Conservation (phyloP, 2,329 filamentous ascomycete species). For the Triangularia setosa region DNA sequence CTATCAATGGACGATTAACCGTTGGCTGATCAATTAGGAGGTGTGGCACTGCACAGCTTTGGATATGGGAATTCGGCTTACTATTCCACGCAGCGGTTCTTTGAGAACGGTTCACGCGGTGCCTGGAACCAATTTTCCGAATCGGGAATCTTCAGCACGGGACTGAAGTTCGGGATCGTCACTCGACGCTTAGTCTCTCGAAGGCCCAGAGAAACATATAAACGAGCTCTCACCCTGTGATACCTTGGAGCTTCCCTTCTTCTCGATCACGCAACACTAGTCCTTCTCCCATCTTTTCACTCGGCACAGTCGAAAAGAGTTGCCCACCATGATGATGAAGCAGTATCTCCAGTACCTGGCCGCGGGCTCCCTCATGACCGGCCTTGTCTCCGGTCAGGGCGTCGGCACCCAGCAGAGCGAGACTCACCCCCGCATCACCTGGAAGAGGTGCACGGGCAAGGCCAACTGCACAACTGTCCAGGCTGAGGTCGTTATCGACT, state of each 20-base stretch:
- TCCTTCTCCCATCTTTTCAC: neutral
- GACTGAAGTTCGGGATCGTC: neutral
- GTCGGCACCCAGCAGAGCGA: conserved; percentile 19
- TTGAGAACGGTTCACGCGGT: neutral
- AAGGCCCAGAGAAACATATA: neutral
- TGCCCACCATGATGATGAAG: conserved; percentile 20
- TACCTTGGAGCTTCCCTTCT: neutral
- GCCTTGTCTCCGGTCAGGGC: conserved; percentile 17
- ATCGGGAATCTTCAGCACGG: conserved; percentile 3
- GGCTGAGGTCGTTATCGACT: conserved; percentile 46
- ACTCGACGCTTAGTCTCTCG: neutral
- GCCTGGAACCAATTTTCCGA: conserved; percentile 13
- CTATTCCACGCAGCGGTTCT: conserved; percentile 15
- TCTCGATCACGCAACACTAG: conserved; percentile 1
- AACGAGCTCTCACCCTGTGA: neutral
- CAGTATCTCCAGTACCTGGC: conserved; percentile 24
- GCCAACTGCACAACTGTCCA: conserved; percentile 28
- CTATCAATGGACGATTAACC: conserved; percentile 11
- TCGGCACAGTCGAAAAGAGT: neutral
- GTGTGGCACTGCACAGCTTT: neutral
- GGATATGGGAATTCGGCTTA: conserved; percentile 15
- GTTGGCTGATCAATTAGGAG: conserved; percentile 14
- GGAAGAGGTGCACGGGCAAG: conserved; percentile 26
- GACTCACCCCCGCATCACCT: conserved; percentile 17
- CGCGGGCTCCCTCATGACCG: conserved; percentile 20